These are phyloP conservation scores for Polychytrium aggregatum DNA, from an alignment of 192 early-diverging fungal genomes.

Conservation along the genomic window DNA sequence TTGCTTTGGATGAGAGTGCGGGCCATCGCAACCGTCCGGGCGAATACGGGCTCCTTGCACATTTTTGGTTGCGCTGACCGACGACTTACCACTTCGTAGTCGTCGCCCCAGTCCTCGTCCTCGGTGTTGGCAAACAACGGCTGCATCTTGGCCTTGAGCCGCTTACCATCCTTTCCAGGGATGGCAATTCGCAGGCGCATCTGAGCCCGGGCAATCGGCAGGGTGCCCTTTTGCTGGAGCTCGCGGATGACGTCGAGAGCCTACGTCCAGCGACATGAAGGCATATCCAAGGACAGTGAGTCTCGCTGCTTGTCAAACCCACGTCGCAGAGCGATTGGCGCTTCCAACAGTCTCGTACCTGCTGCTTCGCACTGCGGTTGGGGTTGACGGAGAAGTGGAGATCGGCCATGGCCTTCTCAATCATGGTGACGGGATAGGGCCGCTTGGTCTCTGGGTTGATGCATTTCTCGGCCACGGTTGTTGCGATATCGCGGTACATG, in stretches of 20 bases:
- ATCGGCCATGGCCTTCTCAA: constrained; percentile 95
- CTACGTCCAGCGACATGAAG: constrained; percentile 18
- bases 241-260: constrained; percentile 91
- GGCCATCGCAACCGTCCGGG: too few species aligned
- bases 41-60: too few species aligned
- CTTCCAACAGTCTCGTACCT: constrained; percentile 39
- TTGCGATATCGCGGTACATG: constrained; percentile 86
- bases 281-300: not conserved
- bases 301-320: not conserved
- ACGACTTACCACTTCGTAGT: constrained; percentile 76
- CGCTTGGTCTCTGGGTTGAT: constrained; percentile 91
- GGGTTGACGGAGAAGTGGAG: constrained; percentile 86
- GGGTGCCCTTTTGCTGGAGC: constrained; percentile 74
- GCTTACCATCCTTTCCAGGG: constrained; percentile 79
- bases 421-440: constrained; percentile 94
- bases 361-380: constrained; percentile 78
- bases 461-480: constrained; percentile 88
- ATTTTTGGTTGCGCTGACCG: too few species aligned
- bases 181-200: constrained; percentile 80
- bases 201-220: constrained; percentile 90
- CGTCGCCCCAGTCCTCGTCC: constrained; percentile 69
- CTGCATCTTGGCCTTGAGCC: constrained; percentile 62
- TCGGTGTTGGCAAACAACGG: constrained; percentile 54
- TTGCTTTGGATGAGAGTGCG: too few species aligned
- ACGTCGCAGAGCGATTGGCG: too few species aligned